Conservation (phyloP, 2,329 filamentous ascomycete species). For the Fusarium azukiicola region DNA sequence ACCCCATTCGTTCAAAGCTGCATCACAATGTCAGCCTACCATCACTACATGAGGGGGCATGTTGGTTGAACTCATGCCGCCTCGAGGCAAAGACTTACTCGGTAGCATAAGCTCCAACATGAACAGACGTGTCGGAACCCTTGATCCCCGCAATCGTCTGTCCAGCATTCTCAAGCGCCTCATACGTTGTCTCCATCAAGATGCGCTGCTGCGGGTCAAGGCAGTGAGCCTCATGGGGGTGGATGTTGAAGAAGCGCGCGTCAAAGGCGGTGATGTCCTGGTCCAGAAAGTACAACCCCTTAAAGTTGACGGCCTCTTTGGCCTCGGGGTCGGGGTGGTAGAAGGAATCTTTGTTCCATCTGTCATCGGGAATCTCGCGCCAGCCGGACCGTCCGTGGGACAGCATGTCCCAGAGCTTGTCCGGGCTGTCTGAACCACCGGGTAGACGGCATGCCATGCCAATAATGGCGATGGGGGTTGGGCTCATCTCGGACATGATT, state of each 20-base stretch:
- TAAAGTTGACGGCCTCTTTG: slow-evolving; percentile 43
- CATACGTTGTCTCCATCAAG: slow-evolving; percentile 61
- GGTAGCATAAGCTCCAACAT: slow-evolving; percentile 54
- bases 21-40: not conserved
- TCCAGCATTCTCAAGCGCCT: slow-evolving; percentile 60
- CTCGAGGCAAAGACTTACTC: slow-evolving; percentile 27
- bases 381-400: slow-evolving; percentile 43
- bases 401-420: slow-evolving; percentile 56
- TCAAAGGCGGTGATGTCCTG: slow-evolving; percentile 48
- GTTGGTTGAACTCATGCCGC: not conserved
- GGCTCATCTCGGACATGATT: slow-evolving; percentile 30
- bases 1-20: slow-evolving; percentile 39
- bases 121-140: slow-evolving; percentile 57
- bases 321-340: slow-evolving; percentile 48
- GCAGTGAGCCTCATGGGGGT: slow-evolving; percentile 54
- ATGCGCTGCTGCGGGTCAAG: slow-evolving; percentile 60
- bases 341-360: slow-evolving; percentile 51
- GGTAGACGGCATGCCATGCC: slow-evolving; percentile 57
- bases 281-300: slow-evolving; percentile 36
- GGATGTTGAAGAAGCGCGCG: slow-evolving; percentile 59
- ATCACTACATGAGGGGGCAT: not conserved
- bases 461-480: slow-evolving; percentile 54
- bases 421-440: slow-evolving; percentile 50
- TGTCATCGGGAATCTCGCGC: slow-evolving; percentile 47
- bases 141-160: slow-evolving; percentile 48